Conservation (phyloP, 345 rosid species). For the Ceriops zippeliana region DNA sequence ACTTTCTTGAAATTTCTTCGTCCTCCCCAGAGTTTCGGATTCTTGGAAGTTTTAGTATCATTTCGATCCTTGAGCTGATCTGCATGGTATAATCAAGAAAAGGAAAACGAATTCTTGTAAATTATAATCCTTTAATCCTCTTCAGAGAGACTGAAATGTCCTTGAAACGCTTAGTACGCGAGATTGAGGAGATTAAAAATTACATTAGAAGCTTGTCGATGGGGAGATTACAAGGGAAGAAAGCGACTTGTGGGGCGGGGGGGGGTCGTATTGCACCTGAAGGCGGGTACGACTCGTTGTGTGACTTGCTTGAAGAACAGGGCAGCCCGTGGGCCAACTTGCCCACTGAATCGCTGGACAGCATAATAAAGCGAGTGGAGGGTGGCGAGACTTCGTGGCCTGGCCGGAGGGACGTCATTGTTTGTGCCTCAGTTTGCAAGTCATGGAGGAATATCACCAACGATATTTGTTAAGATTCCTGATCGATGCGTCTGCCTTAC, state of each 20-base stretch:
- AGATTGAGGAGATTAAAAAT: conserved; percentile 44
- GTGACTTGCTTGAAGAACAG: conserved; percentile 23
- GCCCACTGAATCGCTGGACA: conserved; percentile 76
- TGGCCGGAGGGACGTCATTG: conserved; percentile 68
- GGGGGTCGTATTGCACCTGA: conserved; percentile 70
- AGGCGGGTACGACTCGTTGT: conserved; percentile 21
- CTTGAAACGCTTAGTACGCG: conserved; percentile 50
- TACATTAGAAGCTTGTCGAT: conserved; percentile 33
- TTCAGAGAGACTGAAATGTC: conserved; percentile 32
- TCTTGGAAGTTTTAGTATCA: not conserved
- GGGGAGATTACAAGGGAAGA: conserved; percentile 29
- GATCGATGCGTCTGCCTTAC: conserved; percentile 68
- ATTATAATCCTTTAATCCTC: not conserved
- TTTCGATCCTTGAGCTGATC: not conserved
- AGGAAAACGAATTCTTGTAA: no score
- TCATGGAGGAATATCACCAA: conserved; percentile 75
- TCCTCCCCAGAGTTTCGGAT: not conserved
- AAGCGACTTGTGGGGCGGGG: conserved; percentile 43
- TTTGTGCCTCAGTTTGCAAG: conserved; percentile 78
- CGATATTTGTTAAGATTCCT: conserved; percentile 56
- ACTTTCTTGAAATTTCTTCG: not conserved
- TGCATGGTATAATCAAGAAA: not conserved
- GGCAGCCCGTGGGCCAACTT: conserved; percentile 63
- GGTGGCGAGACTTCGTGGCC: conserved; percentile 62
- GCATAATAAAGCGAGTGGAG: conserved; percentile 63